Percentiles rank a stretch among this genome's conserved stretches.
Conservation (phyloP, 305 asterid species). For the Euphrasia arctica region DNA sequence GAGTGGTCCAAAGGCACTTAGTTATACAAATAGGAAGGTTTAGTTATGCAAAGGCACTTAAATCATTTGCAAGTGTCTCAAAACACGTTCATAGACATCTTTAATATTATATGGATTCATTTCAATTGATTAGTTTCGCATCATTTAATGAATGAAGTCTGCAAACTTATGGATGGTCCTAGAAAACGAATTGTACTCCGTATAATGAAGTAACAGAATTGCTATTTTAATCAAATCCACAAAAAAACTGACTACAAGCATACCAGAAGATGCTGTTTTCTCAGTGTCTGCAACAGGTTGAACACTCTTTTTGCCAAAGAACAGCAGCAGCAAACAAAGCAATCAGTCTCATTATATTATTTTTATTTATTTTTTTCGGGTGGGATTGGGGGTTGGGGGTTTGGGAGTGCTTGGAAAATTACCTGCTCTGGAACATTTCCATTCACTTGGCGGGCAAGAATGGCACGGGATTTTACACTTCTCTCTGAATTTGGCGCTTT, state of each 20-base stretch:
- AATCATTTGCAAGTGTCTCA: not conserved
- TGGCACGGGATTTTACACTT: constrained; percentile 67
- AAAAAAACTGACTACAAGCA: constrained; percentile 7
- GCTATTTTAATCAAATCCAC: not conserved
- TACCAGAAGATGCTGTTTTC: constrained; percentile 63
- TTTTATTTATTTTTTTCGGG: too few species aligned
- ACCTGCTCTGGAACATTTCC: constrained; percentile 92
- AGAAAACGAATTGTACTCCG: not conserved
- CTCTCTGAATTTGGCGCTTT: constrained; percentile 69
- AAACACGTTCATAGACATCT: constrained; percentile 1
- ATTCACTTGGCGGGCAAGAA: constrained; percentile 79
- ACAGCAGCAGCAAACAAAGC: constrained; percentile 14
- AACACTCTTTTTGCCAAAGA: constrained; percentile 44
- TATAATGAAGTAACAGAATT: constrained; percentile 17
- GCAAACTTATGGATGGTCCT: not conserved
- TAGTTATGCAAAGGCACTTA: not conserved
- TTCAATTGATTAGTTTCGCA: not conserved
- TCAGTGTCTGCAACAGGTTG: constrained; percentile 67
- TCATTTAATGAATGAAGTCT: not conserved
- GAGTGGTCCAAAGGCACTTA: not conserved
- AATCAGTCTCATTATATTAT: too few species aligned
- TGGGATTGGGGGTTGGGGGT: too few species aligned
- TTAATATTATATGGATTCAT: not conserved
- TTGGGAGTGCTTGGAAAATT: constrained; percentile 4
- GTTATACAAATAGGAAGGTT: not conserved